phyloP scores from a whole-genome alignment of 2,329 filamentous ascomycete species.

The Colletotrichum destructivum region DNA sequence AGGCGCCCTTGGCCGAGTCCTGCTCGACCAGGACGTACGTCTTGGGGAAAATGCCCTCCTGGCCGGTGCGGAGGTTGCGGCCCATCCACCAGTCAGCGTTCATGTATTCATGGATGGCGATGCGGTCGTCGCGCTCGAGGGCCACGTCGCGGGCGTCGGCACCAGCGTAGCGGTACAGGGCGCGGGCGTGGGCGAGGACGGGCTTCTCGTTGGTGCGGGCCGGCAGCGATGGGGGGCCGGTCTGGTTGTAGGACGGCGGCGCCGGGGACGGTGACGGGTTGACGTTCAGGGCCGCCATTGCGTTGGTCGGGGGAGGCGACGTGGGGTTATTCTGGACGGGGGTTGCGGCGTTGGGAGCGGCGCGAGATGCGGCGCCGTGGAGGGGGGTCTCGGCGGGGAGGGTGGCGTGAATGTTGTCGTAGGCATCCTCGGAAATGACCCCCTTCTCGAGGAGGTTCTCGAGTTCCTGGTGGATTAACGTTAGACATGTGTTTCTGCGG shows the following conservation, averaged over 20 bases:
- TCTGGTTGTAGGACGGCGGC: constrained; percentile 68
- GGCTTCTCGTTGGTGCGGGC: constrained; percentile 62
- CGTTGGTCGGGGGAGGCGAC: constrained; percentile 52
- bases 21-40: constrained; percentile 86
- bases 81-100: constrained; percentile 99
- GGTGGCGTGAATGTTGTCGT: constrained; percentile 80
- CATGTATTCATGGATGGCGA: constrained; percentile 91
- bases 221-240: constrained; percentile 59
- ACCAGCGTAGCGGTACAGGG: constrained; percentile 87
- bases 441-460: constrained; percentile 89
- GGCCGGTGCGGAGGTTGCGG: constrained; percentile 83
- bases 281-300: constrained; percentile 60
- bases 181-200: constrained; percentile 81
- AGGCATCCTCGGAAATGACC: constrained; percentile 81
- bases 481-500: constrained; percentile 16
- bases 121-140: constrained; percentile 84
- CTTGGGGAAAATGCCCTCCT: constrained; percentile 95
- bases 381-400: constrained; percentile 81
- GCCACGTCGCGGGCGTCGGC: constrained; percentile 86
- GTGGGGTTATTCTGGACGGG: constrained; percentile 50
- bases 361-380: constrained; percentile 62
- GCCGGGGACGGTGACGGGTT: constrained; percentile 53
- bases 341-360: constrained; percentile 50
- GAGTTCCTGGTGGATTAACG: constrained; percentile 78
- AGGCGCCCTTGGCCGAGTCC: constrained; percentile 59